These are phyloP conservation scores for Cicer pinnatifidum DNA, from an alignment of 306 rosid species.

Conservation along the genomic window DNA sequence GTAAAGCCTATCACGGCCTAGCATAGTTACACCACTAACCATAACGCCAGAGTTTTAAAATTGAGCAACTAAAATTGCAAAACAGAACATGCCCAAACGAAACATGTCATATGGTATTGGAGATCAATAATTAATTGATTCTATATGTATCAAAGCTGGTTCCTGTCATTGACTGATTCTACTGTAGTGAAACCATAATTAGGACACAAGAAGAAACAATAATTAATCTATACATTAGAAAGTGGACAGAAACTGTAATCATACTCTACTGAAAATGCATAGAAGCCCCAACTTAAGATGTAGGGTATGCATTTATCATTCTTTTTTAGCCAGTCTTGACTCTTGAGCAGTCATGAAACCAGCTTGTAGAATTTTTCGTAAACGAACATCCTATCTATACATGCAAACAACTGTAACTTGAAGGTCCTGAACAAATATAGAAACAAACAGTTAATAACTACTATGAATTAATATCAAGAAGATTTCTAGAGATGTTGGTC, in stretches of 20 bases:
- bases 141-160: conserved; percentile 49
- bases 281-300: conserved; percentile 26
- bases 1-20: too few species aligned
- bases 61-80: neutral
- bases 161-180: conserved; percentile 36
- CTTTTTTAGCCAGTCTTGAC: conserved; percentile 42
- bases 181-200: conserved; percentile 25
- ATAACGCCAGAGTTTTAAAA: neutral
- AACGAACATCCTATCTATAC: conserved; percentile 84
- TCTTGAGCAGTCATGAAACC: conserved; percentile 47
- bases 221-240: conserved; percentile 44
- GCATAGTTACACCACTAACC: neutral
- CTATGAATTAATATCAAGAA: conserved; percentile 6
- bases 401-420: conserved; percentile 68
- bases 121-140: conserved; percentile 29
- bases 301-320: conserved; percentile 14
- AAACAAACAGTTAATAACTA: conserved; percentile 21
- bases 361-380: conserved; percentile 58
- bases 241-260: conserved; percentile 41
- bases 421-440: conserved; percentile 51
- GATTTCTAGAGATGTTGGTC: neutral
- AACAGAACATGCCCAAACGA: conserved; percentile 24
- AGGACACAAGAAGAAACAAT: conserved; percentile 31
- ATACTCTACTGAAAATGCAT: conserved; percentile 45
- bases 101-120: conserved; percentile 37